Base-by-base conservation (phyloP, 2,329 filamentous ascomycete species). In the Pseudocercospora musae region DNA sequence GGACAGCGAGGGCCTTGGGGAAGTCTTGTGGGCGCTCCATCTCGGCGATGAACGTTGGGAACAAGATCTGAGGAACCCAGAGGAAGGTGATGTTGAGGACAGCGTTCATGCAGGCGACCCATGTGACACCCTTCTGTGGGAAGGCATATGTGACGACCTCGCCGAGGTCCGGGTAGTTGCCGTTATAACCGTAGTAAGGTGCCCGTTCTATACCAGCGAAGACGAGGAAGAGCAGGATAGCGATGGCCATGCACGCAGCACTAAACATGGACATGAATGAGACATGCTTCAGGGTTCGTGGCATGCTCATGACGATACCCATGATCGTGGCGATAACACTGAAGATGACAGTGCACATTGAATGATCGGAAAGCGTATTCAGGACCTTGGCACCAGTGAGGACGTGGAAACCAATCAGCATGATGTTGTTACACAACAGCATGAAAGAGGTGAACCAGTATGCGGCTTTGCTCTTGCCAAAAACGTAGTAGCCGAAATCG, bases 261-360 rank as follows among this genome's bases (percentile, higher is more conserved):
- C 79, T 81, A 66, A 79, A 78, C 76, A 82, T 82, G 9, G 77
- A 79, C 80, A 82, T 82, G 73, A 81, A 81, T 5, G 78, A 81
- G 58, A 83, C 75, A 64, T 82, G 79, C 27, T 74, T 75, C 25
- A 82, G 69, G 3, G 80, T 82, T 13, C 80, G 69, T 0, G 80
- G 80, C 0, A 78, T 52, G 18, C 78, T 80, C 74, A 82, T 75
- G 29, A 82, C 67, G 37, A 82, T 78, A 15, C 80, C 79, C 75
- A 82, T 81, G 4, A 82, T 58, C 18, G 70, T 78, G 2, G 70
- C 72, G 63, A 82, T 82, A 20, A 81, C 75, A 0, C 77, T 78
- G 71, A 82, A 83, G 18, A 81, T 70, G 4, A 82, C 79, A 0
- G 80, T 83, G 69, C 81, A 83, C 40, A 76, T 70, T 3, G 78